phyloP scores from a whole-genome alignment of 805 yeast species.

The Candida argentea region DNA sequence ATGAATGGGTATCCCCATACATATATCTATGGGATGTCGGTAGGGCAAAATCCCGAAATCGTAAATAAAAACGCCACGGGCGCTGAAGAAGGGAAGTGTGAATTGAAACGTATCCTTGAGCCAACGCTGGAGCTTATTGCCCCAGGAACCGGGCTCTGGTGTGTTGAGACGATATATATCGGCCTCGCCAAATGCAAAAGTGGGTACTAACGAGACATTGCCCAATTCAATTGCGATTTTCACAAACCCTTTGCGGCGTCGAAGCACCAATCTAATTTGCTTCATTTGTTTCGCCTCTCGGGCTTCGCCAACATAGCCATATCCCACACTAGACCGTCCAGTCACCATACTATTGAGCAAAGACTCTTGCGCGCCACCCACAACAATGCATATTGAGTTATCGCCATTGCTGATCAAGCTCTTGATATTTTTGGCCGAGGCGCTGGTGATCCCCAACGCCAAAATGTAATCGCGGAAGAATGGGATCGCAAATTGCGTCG shows the following conservation, averaged over 20 bases:
- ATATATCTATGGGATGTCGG: slow-evolving; percentile 69
- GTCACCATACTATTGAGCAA: slow-evolving; percentile 39
- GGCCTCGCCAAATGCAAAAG: slow-evolving; percentile 86
- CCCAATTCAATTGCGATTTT: slow-evolving; percentile 76
- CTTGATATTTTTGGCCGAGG: slow-evolving; percentile 62
- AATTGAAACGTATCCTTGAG: slow-evolving; percentile 66
- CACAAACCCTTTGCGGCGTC: slow-evolving; percentile 79
- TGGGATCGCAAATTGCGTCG: slow-evolving; percentile 77
- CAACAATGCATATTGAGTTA: slow-evolving; percentile 77
- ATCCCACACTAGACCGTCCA: slow-evolving; percentile 21
- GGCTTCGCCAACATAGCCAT: slow-evolving; percentile 17
- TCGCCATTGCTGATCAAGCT: slow-evolving; percentile 50
- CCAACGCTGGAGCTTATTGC: slow-evolving; percentile 58
- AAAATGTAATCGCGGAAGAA: slow-evolving; percentile 78
- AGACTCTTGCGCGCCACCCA: slow-evolving; percentile 95
- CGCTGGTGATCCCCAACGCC: slow-evolving; percentile 77
- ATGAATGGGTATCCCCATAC: slow-evolving; percentile 58
- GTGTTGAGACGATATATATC: slow-evolving; percentile 37
- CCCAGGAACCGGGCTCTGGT: slow-evolving; percentile 30
- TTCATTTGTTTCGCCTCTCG: slow-evolving; percentile 25
- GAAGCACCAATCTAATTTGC: slow-evolving; percentile 58
- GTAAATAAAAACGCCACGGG: slow-evolving; percentile 85
- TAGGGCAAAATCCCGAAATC: slow-evolving; percentile 88
- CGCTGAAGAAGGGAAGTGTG: slow-evolving; percentile 85
- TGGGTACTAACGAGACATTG: slow-evolving; percentile 74